Base-by-base conservation (phyloP, 192 early-diverging fungal genomes). In the Entrophospora sp. region DNA sequence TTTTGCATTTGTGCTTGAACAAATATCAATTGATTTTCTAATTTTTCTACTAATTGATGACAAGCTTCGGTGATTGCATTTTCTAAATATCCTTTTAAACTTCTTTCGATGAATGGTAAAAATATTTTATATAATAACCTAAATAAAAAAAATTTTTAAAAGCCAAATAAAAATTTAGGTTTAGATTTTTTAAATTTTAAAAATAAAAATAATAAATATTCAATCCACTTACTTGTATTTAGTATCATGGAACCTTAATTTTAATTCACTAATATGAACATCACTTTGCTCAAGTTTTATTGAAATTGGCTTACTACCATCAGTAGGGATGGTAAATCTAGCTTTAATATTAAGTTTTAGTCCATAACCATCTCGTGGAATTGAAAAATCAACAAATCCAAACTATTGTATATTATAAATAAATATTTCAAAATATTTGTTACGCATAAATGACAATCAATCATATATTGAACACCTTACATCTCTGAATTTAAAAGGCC, bases 221-320 rank as follows among this genome's bases (percentile, higher is more conserved):
- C n/a, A n/a, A n/a, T n/a, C n/a, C n/a, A 72, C 52, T 36, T 49
- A 79, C 78, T 83, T 75, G 60, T 79, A 75, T 51, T 69, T 61
- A 1, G 79, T 71, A 16, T 71, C 69, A 28, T 73, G 75, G 25
- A 84, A 61, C 10, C 71, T 59, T n/a, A 75, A 60, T 18, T 73
- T 61, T n/a, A 84, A 31, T 34, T 75, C 67, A 5, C 70, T 67
- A 36, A 80, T 31, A 27, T 79, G 57, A 57, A 73, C 71, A 25
- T 69, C 69, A 12, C 66, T 14, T 44, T 63, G 53, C 40, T 55
- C 49, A 12, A 80, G 60, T 34, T 71, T 64, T 14, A 57, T 84
- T 64, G 16, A 66, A 70, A 24, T 69, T 57, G 5, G 72, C 74
- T 2, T 12, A 16, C 20, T 12, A 12, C 61, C 51, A 49, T 73